Evolutionary conservation across 169 alveolate species (phyloP).

Genomic region (Eimeria zaria): DNA sequence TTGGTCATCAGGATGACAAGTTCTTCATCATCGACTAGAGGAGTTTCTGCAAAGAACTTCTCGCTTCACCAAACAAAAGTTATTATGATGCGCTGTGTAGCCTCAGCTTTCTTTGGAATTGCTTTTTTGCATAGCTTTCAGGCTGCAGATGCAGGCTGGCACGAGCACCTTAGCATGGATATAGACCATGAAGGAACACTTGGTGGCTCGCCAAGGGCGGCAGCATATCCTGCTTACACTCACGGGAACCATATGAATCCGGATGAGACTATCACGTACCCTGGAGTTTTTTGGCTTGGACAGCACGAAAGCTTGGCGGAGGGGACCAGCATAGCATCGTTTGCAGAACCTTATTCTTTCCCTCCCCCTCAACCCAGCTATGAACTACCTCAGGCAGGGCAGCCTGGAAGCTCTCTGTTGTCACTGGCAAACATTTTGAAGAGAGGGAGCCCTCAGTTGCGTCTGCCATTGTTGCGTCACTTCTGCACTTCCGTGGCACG

Average conservation of each 20-base stretch:
- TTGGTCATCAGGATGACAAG: not conserved
- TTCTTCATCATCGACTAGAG: not conserved
- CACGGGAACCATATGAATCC: not conserved
- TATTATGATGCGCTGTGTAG: not conserved
- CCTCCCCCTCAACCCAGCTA: not conserved
- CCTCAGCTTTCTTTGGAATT: not conserved
- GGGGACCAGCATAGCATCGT: not conserved
- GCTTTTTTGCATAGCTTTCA: not conserved
- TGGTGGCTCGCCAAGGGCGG: not conserved
- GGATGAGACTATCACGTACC: constrained; percentile 1
- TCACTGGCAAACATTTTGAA: not conserved
- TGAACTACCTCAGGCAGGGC: not conserved
- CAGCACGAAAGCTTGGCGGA: not conserved
- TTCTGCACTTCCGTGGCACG: constrained; percentile 25
- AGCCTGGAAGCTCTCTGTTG: not conserved
- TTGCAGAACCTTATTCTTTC: not conserved
- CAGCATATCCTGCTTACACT: not conserved
- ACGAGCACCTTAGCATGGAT: not conserved
- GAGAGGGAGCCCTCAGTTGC: not conserved
- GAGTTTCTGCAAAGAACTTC: not conserved
- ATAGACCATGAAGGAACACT: not conserved
- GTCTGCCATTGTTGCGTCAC: constrained; percentile 13
- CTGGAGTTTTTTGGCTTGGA: not conserved
- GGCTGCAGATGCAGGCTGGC: constrained; percentile 17
- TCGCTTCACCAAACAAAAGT: not conserved